Percentiles rank a stretch among this genome's conserved stretches.
These are phyloP conservation scores for Tolypocladium cylindrosporum DNA, from an alignment of 2,329 filamentous ascomycete genomes.

Conservation along the genomic window DNA sequence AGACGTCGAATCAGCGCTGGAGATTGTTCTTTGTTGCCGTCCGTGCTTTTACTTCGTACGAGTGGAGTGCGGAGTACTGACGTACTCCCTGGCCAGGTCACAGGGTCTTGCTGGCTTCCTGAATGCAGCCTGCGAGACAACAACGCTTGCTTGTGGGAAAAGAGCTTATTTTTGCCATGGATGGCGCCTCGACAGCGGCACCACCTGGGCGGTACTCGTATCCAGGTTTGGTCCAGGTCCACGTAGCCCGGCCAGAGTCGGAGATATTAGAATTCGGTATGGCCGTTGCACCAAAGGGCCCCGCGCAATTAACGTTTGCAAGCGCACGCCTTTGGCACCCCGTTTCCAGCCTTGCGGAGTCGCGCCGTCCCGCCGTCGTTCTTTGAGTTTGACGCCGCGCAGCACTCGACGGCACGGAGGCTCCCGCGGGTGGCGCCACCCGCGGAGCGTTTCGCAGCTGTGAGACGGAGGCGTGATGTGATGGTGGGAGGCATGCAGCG, in stretches of 20 bases:
- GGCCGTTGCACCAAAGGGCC: not conserved
- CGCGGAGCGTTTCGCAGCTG: not conserved
- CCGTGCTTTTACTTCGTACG: not conserved
- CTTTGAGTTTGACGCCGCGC: not conserved
- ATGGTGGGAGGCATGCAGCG: not conserved
- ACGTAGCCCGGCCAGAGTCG: not conserved
- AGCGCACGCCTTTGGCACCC: not conserved
- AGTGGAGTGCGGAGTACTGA: not conserved
- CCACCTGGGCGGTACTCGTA: not conserved
- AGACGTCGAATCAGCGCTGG: not conserved
- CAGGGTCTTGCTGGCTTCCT: not conserved
- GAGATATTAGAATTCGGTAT: not conserved
- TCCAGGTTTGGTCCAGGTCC: not conserved
- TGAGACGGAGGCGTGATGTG: not conserved
- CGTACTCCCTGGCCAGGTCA: not conserved
- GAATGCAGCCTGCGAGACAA: not conserved
- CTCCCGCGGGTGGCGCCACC: not conserved
- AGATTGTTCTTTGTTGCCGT: not conserved
- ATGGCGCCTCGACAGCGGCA: not conserved
- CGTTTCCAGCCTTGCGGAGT: not conserved
- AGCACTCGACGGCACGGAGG: not conserved
- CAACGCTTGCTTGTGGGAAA: not conserved
- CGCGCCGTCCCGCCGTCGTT: not conserved
- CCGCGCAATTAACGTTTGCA: not conserved
- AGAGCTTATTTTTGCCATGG: not conserved